Conservation (phyloP, 2,329 filamentous ascomycete genomes). For the Fusarium mangiferae region DNA sequence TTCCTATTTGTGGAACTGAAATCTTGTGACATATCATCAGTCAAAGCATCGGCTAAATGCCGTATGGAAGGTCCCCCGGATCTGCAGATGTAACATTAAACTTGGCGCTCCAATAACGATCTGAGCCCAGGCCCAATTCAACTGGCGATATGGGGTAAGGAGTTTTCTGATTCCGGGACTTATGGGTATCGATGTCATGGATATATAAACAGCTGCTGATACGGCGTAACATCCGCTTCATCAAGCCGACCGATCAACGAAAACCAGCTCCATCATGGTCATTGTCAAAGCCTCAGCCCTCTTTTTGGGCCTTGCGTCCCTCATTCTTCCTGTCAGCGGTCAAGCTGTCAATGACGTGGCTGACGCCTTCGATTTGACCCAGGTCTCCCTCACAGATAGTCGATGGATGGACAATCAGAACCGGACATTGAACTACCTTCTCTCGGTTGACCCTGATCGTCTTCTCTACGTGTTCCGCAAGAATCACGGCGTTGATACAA, state of each 20-base stretch:
- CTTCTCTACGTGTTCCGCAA: constrained; percentile 27
- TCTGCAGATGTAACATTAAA: constrained; percentile 24
- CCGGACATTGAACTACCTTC: constrained; percentile 25
- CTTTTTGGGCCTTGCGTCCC: not conserved
- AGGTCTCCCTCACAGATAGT: constrained; percentile 27
- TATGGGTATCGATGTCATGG: not conserved
- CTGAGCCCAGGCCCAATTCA: not conserved
- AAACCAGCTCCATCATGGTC: constrained; percentile 1
- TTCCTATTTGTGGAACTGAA: constrained; percentile 25
- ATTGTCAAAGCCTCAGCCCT: constrained; percentile 12
- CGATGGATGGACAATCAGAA: constrained; percentile 37
- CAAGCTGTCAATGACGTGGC: constrained; percentile 12
- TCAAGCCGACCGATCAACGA: not conserved
- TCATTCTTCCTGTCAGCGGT: not conserved
- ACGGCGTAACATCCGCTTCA: not conserved
- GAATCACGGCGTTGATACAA: constrained; percentile 46
- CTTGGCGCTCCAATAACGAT: constrained; percentile 24
- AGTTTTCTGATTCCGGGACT: too few relatives aligned
- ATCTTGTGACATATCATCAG: not conserved
- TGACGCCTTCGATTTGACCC: constrained; percentile 10
- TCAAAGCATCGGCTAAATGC: not conserved
- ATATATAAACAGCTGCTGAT: not conserved
- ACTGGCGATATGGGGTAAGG: not conserved
- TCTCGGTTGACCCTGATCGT: constrained; percentile 19
- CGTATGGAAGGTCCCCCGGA: constrained; percentile 2